Percentiles rank a stretch among this genome's conserved stretches.
Evolutionary conservation across 2,329 filamentous ascomycete genomes (phyloP).

Genomic region (Grosmannia clavigera): DNA sequence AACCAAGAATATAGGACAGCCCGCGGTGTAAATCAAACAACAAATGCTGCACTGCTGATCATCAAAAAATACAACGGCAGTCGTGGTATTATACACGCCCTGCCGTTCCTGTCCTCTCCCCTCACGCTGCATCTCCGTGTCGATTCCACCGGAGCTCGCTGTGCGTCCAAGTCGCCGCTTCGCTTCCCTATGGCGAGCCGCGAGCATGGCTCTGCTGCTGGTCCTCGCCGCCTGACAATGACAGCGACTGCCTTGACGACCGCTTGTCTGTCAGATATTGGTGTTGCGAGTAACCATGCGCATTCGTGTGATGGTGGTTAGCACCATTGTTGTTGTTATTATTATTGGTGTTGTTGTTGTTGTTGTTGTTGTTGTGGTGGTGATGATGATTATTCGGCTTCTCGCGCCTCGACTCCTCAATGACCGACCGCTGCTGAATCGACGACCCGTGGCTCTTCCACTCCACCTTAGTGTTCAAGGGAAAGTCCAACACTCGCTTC

Average conservation of each 20-base stretch:
- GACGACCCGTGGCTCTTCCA: conserved; percentile 96
- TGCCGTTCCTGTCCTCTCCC: background rate
- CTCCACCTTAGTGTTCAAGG: conserved; percentile 76
- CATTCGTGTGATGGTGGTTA: background rate
- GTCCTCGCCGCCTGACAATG: conserved; percentile 4
- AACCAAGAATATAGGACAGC: background rate
- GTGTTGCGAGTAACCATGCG: conserved; percentile 2
- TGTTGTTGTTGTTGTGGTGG: conserved; percentile 20
- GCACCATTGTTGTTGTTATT: conserved; percentile 10
- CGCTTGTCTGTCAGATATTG: conserved; percentile 7
- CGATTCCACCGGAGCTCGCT: background rate
- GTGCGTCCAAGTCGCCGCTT: background rate
- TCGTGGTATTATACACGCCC: conserved; percentile 5
- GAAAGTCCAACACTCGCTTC: conserved; percentile 78
- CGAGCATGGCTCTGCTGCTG: conserved; percentile 6
- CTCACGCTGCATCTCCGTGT: background rate
- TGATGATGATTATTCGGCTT: conserved; percentile 45
- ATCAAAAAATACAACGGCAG: conserved; percentile 1
- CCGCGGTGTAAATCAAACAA: conserved; percentile 1
- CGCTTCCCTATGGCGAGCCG: conserved; percentile 11
- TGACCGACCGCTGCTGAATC: conserved; percentile 80
- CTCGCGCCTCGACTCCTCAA: conserved; percentile 84
- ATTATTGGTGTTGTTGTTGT: conserved; percentile 15
- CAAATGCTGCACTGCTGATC: conserved; percentile 7
- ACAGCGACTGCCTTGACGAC: conserved; percentile 4